Evolutionary conservation across 305 asterid genomes (phyloP).

Genomic region (Lippia alba): DNA sequence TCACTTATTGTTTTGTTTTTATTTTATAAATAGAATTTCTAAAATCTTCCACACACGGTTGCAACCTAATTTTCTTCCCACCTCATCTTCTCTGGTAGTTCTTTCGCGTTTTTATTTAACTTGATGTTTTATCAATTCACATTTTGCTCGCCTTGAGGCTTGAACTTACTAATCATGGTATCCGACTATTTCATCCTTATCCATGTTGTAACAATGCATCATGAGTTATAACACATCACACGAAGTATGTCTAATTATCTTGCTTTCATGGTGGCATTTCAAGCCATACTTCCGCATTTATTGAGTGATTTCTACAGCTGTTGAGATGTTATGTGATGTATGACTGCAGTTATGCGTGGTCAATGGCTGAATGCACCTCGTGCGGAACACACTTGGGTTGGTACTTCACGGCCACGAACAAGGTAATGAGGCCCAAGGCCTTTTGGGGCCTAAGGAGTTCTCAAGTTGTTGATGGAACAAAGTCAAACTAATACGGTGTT

Average conservation of each 20-base stretch:
- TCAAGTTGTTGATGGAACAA: slow-evolving; percentile 27
- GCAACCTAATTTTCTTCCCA: no score
- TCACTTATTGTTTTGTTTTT: neutral
- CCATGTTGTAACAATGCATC: no score
- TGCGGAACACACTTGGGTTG: slow-evolving; percentile 3
- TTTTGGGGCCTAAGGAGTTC: slow-evolving; percentile 37
- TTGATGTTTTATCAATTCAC: no score
- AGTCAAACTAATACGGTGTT: slow-evolving; percentile 1
- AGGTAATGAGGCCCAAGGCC: slow-evolving; percentile 12
- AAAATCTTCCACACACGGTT: neutral
- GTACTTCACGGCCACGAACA: neutral
- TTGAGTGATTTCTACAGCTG: neutral
- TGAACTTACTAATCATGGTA: no score
- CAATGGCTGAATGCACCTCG: neutral
- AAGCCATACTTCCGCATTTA: neutral
- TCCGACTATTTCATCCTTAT: no score
- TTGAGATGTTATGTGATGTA: neutral
- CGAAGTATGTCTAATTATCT: neutral
- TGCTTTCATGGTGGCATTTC: neutral
- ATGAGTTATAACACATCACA: no score
- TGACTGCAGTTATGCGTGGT: slow-evolving; percentile 1
- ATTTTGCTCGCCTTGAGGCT: no score
- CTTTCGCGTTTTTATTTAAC: no score
- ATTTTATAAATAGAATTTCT: no score
- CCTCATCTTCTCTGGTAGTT: no score